These are phyloP conservation scores for Dryas alaskensis DNA, from an alignment of 306 rosid genomes.

Conservation along the genomic window DNA sequence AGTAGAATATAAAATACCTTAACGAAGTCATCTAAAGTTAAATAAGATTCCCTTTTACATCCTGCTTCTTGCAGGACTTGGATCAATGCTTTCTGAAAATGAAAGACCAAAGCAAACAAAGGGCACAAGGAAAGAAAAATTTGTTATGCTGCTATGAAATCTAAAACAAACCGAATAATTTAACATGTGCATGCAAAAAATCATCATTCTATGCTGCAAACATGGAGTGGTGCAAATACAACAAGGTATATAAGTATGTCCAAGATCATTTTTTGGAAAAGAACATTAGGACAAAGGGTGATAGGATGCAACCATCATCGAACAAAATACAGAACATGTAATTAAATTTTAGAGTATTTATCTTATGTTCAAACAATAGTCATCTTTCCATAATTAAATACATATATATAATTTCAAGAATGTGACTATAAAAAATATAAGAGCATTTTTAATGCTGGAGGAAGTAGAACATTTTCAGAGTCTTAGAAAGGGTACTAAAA, in stretches of 20 bases:
- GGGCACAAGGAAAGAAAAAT: constrained; percentile 7
- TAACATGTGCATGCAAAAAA: not conserved
- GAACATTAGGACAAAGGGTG: no score
- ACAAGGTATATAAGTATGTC: not conserved
- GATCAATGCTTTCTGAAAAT: constrained; percentile 59
- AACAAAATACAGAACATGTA: no score
- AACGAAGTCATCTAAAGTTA: constrained; percentile 63
- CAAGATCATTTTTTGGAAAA: not conserved
- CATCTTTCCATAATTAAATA: no score
- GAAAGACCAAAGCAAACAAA: constrained; percentile 17
- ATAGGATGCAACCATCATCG: no score
- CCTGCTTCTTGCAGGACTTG: constrained; percentile 81
- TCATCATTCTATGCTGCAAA: not conserved
- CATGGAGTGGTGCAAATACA: not conserved
- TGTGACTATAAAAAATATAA: no score
- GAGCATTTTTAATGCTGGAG: no score
- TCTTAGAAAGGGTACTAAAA: no score
- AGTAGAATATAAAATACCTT: constrained; percentile 48
- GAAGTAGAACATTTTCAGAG: no score
- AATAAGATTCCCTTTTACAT: constrained; percentile 57
- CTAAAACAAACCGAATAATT: constrained; percentile 6
- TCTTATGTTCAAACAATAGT: no score
- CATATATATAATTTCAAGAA: no score
- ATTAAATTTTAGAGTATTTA: no score
- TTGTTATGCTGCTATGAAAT: constrained; percentile 3